These are phyloP conservation scores for Ceratocystis eucalypticola DNA, from an alignment of 2,329 filamentous ascomycete species.

Conservation along the genomic window DNA sequence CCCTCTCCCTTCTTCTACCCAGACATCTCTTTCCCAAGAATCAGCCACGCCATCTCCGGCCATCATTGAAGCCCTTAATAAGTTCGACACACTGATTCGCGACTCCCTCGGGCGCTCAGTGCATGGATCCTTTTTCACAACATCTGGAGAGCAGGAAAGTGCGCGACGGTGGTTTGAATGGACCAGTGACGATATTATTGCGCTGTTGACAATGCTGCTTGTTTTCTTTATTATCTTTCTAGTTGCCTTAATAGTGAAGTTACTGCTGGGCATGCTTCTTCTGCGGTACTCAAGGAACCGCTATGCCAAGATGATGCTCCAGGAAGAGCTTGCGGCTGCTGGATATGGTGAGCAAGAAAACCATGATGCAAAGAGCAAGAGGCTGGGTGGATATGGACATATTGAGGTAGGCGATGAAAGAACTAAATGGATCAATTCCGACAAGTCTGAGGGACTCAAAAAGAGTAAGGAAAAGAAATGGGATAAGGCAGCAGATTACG, in stretches of 20 bases:
- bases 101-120: slow-evolving; percentile 63
- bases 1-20: slow-evolving; percentile 50
- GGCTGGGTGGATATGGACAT: slow-evolving; percentile 69
- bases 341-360: slow-evolving; percentile 32
- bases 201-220: slow-evolving; percentile 65
- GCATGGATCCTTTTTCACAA: slow-evolving; percentile 37
- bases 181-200: slow-evolving; percentile 60
- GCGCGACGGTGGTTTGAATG: slow-evolving; percentile 39
- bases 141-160: slow-evolving; percentile 23
- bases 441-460: slow-evolving; percentile 59
- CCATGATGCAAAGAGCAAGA: slow-evolving; percentile 56
- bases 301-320: slow-evolving; percentile 66
- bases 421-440: slow-evolving; percentile 70
- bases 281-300: slow-evolving; percentile 65
- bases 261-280: slow-evolving; percentile 77
- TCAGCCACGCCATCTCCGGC: slow-evolving; percentile 54
- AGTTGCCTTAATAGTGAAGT: slow-evolving; percentile 68
- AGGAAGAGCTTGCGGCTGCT: slow-evolving; percentile 40
- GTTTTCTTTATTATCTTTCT: slow-evolving; percentile 78
- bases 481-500: slow-evolving; percentile 35
- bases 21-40: slow-evolving; percentile 52
- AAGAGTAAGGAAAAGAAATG: slow-evolving; percentile 39
- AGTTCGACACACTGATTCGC: slow-evolving; percentile 62
- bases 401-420: slow-evolving; percentile 85
- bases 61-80: slow-evolving; percentile 62